Evolutionary conservation across 805 yeast genomes (phyloP), one percentile per base, ranked within the genome.

Genomic region (Saccharomycopsis sp.): DNA sequence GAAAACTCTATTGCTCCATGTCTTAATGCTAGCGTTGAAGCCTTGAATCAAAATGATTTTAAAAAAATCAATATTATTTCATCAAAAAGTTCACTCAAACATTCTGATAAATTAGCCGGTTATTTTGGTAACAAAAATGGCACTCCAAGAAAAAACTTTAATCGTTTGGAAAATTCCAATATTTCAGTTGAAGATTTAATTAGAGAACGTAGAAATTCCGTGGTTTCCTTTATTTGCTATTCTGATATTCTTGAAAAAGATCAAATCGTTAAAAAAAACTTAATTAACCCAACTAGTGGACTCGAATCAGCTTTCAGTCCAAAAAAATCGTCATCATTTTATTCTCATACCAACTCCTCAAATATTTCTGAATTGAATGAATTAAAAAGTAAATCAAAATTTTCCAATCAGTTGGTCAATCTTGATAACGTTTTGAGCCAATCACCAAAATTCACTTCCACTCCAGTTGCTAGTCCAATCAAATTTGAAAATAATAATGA

Each of bases 151-250:
- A 38, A 36, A 38, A 25, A 23, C 26, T 21, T 23, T 14, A 21
- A 18, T 8, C 12, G 19, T n/a, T 30, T 34, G 15, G 5, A 23
- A 15, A 23, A 12, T 13, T 18, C 27, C 25, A 36, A 37, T 21
- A 25, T 37, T 17, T 39, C 49, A 5, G 47, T 45, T 12, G 49
- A 45, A 27, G 49, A 45, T 19, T 39, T 45, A 37, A 44, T 45
- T 10, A 31, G 48, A 35, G 37, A 39, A 13, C 25, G 41, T 14
- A 39, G 31, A 18, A 39, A 33, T 14, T 35, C 41, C 4, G 23
- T 36, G 4, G n/a, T 34, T 13, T 39, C 44, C 3, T 45, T 45
- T 26, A 39, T 23, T 29, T 36, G 44, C 13, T 45, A 45, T 29
- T 23, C 37, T 27, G 49, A 45, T 28, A 42, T 32, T 23, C 30